These are phyloP conservation scores for Platanus orientalis DNA, from an alignment of 164 flowering plant genomes.

Conservation along the genomic window DNA sequence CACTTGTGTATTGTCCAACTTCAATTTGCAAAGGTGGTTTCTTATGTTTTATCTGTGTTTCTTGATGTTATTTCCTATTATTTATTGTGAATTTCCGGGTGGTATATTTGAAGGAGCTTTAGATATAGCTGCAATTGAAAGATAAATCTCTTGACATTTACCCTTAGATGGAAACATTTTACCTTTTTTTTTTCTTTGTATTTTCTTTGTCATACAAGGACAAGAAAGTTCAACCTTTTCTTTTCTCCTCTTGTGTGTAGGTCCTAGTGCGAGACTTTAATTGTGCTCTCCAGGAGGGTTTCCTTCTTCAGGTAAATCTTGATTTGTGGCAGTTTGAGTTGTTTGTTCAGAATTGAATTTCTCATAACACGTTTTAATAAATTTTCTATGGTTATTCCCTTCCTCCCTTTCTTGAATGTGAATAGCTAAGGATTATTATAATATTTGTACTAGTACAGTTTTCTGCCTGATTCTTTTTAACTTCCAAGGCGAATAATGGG, in stretches of 20 bases:
- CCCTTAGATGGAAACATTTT: background rate
- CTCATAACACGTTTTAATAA: background rate
- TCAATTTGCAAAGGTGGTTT: too few relatives aligned
- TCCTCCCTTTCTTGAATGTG: background rate
- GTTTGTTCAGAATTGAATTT: background rate
- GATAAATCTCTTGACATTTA: background rate
- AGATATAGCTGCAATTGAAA: background rate
- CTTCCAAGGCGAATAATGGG: background rate
- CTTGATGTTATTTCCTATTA: too few relatives aligned
- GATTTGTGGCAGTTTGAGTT: background rate
- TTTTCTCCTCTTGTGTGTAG: constrained; percentile 27
- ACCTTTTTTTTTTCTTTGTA: background rate
- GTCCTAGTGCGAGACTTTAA: constrained; percentile 89
- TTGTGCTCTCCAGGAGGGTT: constrained; percentile 89
- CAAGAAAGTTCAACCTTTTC: background rate
- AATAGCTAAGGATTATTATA: too few relatives aligned
- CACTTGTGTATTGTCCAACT: too few relatives aligned
- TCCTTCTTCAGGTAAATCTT: constrained; percentile 78
- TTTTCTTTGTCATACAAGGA: background rate
- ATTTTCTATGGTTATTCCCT: background rate
- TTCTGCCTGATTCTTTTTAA: too few relatives aligned
- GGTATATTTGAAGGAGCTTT: background rate
- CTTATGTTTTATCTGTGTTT: too few relatives aligned
- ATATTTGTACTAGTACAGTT: too few relatives aligned
- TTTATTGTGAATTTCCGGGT: too few relatives aligned